These are phyloP conservation scores for Capsicum rhomboideum DNA, from an alignment of 257 asterid species.

Conservation along the genomic window DNA sequence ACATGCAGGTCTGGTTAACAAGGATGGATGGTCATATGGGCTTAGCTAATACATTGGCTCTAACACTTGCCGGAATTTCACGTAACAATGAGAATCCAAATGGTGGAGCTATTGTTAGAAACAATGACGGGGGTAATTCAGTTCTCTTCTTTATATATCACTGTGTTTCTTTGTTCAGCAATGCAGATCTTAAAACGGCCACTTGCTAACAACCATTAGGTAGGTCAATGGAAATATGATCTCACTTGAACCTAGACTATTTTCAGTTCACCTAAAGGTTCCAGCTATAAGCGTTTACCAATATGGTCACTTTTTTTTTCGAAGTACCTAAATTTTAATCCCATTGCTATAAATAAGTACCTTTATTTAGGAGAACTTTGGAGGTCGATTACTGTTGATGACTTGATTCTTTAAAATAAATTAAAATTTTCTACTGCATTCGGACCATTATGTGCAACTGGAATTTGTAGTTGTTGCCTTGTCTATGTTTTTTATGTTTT, in stretches of 20 bases:
- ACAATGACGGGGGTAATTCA: slow-evolving; percentile 48
- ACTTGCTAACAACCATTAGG: neutral
- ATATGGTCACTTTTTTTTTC: neutral
- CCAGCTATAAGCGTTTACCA: neutral
- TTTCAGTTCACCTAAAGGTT: neutral
- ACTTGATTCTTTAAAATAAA: neutral
- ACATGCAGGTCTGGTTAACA: slow-evolving; percentile 73
- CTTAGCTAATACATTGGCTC: slow-evolving; percentile 83
- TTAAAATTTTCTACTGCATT: neutral
- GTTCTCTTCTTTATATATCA: neutral
- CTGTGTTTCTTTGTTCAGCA: neutral
- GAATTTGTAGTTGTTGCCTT: neutral
- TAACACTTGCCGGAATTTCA: slow-evolving; percentile 59
- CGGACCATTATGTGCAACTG: neutral
- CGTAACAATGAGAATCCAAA: slow-evolving; percentile 47
- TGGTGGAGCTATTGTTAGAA: slow-evolving; percentile 71
- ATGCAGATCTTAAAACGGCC: neutral
- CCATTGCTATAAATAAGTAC: neutral
- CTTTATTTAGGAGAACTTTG: neutral
- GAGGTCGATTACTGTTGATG: neutral
- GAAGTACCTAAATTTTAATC: neutral
- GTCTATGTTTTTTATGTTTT: neutral
- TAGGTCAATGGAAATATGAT: neutral
- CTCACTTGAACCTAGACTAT: neutral
- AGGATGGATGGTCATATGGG: slow-evolving; percentile 99